These are phyloP conservation scores for Fusarium irregulare DNA, from an alignment of 2,329 filamentous ascomycete genomes.

Conservation along the genomic window DNA sequence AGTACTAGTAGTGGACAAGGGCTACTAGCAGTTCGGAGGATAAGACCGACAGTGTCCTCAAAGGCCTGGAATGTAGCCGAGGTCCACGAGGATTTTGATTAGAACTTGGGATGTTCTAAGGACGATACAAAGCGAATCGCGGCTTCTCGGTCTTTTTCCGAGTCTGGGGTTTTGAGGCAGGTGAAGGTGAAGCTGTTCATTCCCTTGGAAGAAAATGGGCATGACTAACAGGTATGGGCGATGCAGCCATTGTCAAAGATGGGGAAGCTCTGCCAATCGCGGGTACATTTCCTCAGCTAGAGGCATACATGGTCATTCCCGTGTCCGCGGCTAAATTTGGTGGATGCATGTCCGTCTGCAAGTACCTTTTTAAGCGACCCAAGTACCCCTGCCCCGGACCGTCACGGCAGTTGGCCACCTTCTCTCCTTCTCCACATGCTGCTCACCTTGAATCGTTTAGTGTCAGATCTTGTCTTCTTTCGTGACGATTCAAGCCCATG, in stretches of 20 bases:
- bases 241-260: not conserved
- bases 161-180: not conserved
- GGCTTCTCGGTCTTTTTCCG: conserved; percentile 31
- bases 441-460: conserved; percentile 27
- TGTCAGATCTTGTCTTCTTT: conserved; percentile 21
- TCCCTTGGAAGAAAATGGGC: not conserved
- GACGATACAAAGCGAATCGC: not conserved
- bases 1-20: not conserved
- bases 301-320: not conserved
- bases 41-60: not conserved
- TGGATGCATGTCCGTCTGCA: not conserved
- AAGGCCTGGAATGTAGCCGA: conserved; percentile 15
- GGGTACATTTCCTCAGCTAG: not conserved
- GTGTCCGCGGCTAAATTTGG: not conserved
- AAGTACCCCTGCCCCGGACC: conserved; percentile 10
- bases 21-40: conserved; percentile 5
- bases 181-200: not conserved
- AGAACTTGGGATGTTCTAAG: not conserved
- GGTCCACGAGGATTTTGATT: conserved; percentile 4
- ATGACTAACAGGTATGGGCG: not conserved
- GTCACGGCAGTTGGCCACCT: conserved; percentile 19
- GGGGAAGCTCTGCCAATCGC: not conserved
- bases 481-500: not conserved
- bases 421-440: conserved; percentile 9
- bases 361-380: not conserved